phyloP scores from a whole-genome alignment of 2,329 filamentous ascomycete species.

The Trichoderma atrobrunneum region DNA sequence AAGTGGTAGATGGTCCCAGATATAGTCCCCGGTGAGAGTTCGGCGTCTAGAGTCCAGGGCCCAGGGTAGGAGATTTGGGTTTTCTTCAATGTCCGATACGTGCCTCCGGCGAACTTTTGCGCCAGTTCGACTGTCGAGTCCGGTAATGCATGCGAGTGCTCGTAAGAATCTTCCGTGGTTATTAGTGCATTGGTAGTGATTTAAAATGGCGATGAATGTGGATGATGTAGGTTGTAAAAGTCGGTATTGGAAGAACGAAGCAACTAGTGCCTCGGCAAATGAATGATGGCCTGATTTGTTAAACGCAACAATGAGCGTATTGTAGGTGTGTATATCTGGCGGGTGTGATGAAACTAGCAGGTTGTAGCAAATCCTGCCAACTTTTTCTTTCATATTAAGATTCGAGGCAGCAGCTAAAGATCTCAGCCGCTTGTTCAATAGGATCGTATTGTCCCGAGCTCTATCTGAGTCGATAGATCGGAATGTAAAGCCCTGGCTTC shows the following conservation, averaged over 20 bases:
- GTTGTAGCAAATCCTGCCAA: constrained; percentile 58
- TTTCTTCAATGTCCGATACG: constrained; percentile 31
- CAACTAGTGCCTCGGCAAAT: constrained; percentile 52
- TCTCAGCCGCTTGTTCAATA: constrained; percentile 33
- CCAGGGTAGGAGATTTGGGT: constrained; percentile 31
- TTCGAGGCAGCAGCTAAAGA: constrained; percentile 27
- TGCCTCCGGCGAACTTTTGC: constrained; percentile 38
- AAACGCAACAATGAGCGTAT: constrained; percentile 67
- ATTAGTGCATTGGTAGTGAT: constrained; percentile 46
- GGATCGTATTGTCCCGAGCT: constrained; percentile 27
- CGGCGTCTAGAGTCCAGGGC: constrained; percentile 27
- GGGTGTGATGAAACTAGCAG: constrained; percentile 60
- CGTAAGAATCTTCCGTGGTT: constrained; percentile 44
- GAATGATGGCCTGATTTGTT: constrained; percentile 47
- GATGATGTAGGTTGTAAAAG: constrained; percentile 47
- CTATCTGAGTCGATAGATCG: constrained; percentile 28
- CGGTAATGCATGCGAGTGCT: constrained; percentile 46
- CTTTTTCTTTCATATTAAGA: constrained; percentile 33
- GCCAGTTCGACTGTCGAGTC: constrained; percentile 39
- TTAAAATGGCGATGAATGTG: constrained; percentile 49
- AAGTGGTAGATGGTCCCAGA: constrained; percentile 41
- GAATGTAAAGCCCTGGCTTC: constrained; percentile 27
- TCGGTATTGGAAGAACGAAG: constrained; percentile 47
- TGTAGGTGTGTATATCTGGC: constrained; percentile 68
- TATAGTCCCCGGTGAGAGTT: constrained; percentile 33